A percentile compares a stretch with the other conserved stretches of the same genome.
Conservation (phyloP, 805 yeast genomes). For the Pichia exigua region DNA sequence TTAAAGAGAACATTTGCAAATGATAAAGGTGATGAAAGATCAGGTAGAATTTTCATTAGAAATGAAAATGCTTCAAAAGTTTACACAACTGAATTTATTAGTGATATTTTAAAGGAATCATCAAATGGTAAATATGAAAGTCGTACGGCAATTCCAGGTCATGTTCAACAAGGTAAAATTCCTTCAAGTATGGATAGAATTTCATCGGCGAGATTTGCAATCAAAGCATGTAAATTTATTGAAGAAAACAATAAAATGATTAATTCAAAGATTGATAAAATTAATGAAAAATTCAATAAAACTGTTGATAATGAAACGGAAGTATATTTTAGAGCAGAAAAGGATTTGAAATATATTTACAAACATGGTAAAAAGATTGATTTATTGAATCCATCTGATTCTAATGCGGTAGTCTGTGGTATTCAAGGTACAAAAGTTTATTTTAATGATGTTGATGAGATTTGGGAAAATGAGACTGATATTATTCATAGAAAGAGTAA, state of each 20-base stretch:
- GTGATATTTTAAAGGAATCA: conserved; percentile 69
- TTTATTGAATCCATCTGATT: conserved; percentile 24
- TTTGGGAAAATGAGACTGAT: conserved; percentile 58
- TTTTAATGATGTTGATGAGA: conserved; percentile 46
- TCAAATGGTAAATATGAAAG: conserved; percentile 75
- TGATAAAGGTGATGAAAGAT: conserved; percentile 72
- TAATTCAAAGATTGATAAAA: conserved; percentile 9
- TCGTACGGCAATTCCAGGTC: conserved; percentile 95
- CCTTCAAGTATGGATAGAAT: conserved; percentile 95
- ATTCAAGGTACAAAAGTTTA: conserved; percentile 57
- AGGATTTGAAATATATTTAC: conserved; percentile 44
- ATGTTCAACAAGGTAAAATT: conserved; percentile 93
- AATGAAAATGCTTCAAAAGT: conserved; percentile 78
- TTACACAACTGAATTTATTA: conserved; percentile 73
- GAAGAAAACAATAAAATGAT: conserved; percentile 39
- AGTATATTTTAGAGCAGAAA: conserved; percentile 20
- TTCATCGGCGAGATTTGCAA: conserved; percentile 81
- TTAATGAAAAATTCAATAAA: conserved; percentile 18
- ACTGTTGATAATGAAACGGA: conserved; percentile 12
- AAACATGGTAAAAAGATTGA: conserved; percentile 38
- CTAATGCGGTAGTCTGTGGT: conserved; percentile 58
- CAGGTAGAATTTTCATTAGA: conserved; percentile 81
- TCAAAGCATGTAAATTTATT: conserved; percentile 81
- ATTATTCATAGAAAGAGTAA: conserved; percentile 56
- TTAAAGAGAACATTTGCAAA: conserved; percentile 59